Conservation (phyloP, 371 early-diverging fungal species). For the Syncephalastrum monosporum region DNA sequence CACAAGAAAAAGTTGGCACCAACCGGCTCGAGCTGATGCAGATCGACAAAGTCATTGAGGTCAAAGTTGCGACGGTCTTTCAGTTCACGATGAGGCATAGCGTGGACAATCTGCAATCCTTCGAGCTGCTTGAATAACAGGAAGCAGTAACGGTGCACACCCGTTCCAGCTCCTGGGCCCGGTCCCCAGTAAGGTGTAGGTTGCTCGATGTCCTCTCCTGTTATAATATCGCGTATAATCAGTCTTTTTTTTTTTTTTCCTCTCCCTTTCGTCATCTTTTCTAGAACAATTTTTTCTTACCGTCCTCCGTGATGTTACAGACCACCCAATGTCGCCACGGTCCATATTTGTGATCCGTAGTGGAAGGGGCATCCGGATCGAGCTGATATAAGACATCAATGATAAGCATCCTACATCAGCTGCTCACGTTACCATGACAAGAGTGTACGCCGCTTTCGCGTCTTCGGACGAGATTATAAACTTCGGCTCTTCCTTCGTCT, state of each 20-base stretch:
- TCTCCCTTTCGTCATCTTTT: not conserved
- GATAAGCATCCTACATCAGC: not conserved
- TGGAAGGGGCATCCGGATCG: slow-evolving; percentile 70
- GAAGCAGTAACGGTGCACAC: slow-evolving; percentile 64
- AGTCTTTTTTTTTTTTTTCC: not conserved
- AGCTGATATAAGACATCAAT: slow-evolving; percentile 24
- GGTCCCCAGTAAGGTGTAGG: slow-evolving; percentile 58
- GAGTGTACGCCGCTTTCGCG: slow-evolving; percentile 46
- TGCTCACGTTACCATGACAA: slow-evolving; percentile 46
- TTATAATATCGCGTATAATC: not conserved
- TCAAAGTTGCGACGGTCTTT: slow-evolving; percentile 49
- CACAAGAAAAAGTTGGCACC: slow-evolving; percentile 57
- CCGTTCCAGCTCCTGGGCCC: slow-evolving; percentile 54
- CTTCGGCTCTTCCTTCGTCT: slow-evolving; percentile 36
- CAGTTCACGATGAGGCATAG: slow-evolving; percentile 23
- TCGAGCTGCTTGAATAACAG: slow-evolving; percentile 56
- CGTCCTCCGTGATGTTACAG: slow-evolving; percentile 51
- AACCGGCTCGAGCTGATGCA: slow-evolving; percentile 48
- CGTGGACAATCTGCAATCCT: slow-evolving; percentile 14
- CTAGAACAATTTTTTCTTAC: not conserved
- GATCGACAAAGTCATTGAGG: slow-evolving; percentile 41
- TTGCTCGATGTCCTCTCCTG: slow-evolving; percentile 3
- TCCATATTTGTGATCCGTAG: slow-evolving; percentile 46
- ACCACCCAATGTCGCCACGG: slow-evolving; percentile 70
- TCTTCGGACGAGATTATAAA: slow-evolving; percentile 38